Evolutionary conservation across 148 eudicot species (phyloP).

Genomic region (Drosera capensis): DNA sequence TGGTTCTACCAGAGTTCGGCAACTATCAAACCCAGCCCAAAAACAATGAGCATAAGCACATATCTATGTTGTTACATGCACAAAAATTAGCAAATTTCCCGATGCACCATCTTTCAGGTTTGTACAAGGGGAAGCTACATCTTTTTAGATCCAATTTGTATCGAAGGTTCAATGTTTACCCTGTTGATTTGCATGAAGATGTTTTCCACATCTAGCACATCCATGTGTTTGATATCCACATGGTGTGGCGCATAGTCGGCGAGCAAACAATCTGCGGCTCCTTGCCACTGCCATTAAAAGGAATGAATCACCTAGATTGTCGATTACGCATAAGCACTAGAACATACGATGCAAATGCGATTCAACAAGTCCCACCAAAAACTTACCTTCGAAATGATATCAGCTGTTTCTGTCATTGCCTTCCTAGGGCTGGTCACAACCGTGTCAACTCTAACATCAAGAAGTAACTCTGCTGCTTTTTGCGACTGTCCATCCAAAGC

Average conservation of each 20-base stretch:
- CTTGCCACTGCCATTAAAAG: conserved; percentile 49
- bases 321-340: too few species aligned
- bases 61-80: too few species aligned
- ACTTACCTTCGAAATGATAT: conserved; percentile 51
- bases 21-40: too few species aligned
- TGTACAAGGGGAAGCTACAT: conserved; percentile 1
- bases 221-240: conserved; percentile 53
- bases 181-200: conserved; percentile 30
- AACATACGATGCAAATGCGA: too few species aligned
- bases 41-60: too few species aligned
- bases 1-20: too few species aligned
- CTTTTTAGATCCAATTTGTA: neutral
- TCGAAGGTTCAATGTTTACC: conserved; percentile 15
- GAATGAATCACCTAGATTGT: too few species aligned
- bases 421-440: conserved; percentile 45
- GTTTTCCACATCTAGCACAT: conserved; percentile 39
- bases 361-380: neutral
- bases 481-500: conserved; percentile 46
- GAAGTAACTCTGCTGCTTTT: conserved; percentile 93
- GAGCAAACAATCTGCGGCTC: conserved; percentile 87
- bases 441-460: conserved; percentile 63
- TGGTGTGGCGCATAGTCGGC: conserved; percentile 79
- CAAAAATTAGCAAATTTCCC: neutral
- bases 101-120: neutral
- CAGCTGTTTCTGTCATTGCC: conserved; percentile 63